Percentiles rank a stretch among this genome's conserved stretches.
These are phyloP conservation scores for Fistulinella prunicolor DNA, from an alignment of 768 basidiomycete genomes.

Conservation along the genomic window DNA sequence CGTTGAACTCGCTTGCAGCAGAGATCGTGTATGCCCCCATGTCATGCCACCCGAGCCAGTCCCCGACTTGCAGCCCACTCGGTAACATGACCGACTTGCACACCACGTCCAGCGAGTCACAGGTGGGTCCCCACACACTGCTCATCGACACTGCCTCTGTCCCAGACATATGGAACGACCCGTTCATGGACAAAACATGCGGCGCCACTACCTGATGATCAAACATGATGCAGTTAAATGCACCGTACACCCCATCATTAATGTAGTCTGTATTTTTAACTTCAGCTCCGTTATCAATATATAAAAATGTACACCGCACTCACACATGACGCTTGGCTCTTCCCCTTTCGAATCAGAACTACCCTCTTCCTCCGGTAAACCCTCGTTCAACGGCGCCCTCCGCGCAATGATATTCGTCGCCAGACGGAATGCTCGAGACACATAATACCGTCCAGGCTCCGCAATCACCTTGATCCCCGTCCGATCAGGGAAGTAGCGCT, in stretches of 20 bases:
- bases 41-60: constrained; percentile 96
- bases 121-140: constrained; percentile 98
- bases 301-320: constrained; percentile 38
- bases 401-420: constrained; percentile 93
- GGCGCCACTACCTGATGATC: constrained; percentile 95
- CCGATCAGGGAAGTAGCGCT: constrained; percentile 74
- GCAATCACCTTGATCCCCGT: constrained; percentile 77
- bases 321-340: constrained; percentile 82
- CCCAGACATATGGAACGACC: constrained; percentile 48
- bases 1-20: constrained; percentile 95
- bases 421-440: constrained; percentile 87
- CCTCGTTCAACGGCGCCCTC: constrained; percentile 52
- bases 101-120: constrained; percentile 96
- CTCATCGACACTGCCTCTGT: constrained; percentile 46
- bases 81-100: constrained; percentile 62
- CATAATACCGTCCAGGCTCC: constrained; percentile 94
- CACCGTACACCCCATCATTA: constrained; percentile 98
- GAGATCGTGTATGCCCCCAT: constrained; percentile 99
- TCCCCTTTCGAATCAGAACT: constrained; percentile 32
- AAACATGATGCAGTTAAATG: constrained; percentile 96
- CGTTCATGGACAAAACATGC: constrained; percentile 66
- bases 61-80: constrained; percentile 75
- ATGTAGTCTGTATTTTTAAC: constrained; percentile 74
- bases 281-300: constrained; percentile 1
- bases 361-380: constrained; percentile 22